Percentiles rank a stretch among this genome's conserved stretches.
Evolutionary conservation across 2,329 filamentous ascomycete species (phyloP).

Genomic region (Phialemoniopsis sp.): DNA sequence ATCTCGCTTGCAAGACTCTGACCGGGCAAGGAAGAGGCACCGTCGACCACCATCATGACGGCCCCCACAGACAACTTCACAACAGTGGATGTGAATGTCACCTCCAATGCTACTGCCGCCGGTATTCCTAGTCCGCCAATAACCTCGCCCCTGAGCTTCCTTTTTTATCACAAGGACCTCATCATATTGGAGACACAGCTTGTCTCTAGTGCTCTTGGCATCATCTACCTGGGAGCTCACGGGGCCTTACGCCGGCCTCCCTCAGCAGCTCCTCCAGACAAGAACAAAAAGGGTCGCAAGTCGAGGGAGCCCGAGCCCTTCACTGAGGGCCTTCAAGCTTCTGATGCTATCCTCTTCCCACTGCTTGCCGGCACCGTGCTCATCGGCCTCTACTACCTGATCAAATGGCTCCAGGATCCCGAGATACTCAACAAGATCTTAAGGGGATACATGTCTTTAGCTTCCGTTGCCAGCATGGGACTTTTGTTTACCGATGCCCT

Average conservation of each 20-base stretch:
- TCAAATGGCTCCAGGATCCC: slow-evolving; percentile 84
- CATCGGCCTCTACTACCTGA: slow-evolving; percentile 74
- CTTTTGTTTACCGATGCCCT: slow-evolving; percentile 71
- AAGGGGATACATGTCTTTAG: slow-evolving; percentile 75
- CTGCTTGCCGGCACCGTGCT: slow-evolving; percentile 70
- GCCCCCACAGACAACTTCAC: too few species aligned
- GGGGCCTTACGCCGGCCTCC: slow-evolving; percentile 80
- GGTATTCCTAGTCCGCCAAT: neutral
- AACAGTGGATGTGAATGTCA: too few species aligned
- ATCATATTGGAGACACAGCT: slow-evolving; percentile 43
- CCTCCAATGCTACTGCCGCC: too few species aligned
- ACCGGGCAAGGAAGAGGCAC: too few species aligned
- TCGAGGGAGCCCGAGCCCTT: slow-evolving; percentile 21
- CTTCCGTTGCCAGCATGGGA: slow-evolving; percentile 73
- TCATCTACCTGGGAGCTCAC: slow-evolving; percentile 81
- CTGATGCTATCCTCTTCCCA: slow-evolving; percentile 82
- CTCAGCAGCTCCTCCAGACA: slow-evolving; percentile 57
- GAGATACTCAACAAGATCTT: slow-evolving; percentile 78
- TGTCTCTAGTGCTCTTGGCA: slow-evolving; percentile 66
- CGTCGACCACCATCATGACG: neutral
- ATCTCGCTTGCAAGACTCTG: too few species aligned
- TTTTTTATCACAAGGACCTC: slow-evolving; percentile 22
- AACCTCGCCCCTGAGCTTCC: neutral
- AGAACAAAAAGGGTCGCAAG: slow-evolving; percentile 26
- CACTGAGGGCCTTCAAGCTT: slow-evolving; percentile 61